Base-by-base conservation (phyloP, 2,329 filamentous ascomycete species). In the Aspergillus ochraceus region DNA sequence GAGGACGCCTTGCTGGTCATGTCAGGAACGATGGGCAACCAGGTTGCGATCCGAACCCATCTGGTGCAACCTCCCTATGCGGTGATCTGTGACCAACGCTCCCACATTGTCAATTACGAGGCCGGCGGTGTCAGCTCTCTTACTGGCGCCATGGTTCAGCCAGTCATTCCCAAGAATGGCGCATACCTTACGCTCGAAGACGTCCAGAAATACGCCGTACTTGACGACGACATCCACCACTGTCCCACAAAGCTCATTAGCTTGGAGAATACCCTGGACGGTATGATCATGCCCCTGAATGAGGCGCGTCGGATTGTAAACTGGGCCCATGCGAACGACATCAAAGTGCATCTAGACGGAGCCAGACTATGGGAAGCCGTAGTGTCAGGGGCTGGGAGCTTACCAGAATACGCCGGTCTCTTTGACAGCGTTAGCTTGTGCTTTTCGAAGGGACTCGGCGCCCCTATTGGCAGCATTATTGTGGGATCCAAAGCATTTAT, bases 21-120 rank as follows among this genome's bases (percentile, higher is more conserved):
- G 60, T 95, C 91, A 0, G 94, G 94, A 3, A 97, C 93, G 4
- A 97, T 97, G 92, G 92, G 92, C 46, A 97, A 97, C 77, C 92
- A 97, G 74, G 81, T 97, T 19, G 88, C 90, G 0, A 83, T 97
- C 47, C 87, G 93, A 45, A 84, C 90, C 1, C 89, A 95, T 60
- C 83, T 97, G 14, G 84, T 81, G 0, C 89, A 91, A 61, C 92
- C 93, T 14, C 94, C 94, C 0, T 87, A 96, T 73, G 85, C 85
- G 8, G 85, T 97, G 5, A 79, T 97, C 9, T 91, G 90, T 67
- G 93, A 97, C 72, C 81, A 88, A 64, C 85, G 91, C 36, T 85
- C 87, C 4, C 94, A 97, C 72, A 90, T 97, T 59, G 80, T 91
- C 59, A 81, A 87, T 55, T 79, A 78, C 63, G 86, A 89, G 71